These are phyloP conservation scores for Diaporthe caulivora DNA, from an alignment of 2,329 filamentous ascomycete genomes.

Conservation along the genomic window DNA sequence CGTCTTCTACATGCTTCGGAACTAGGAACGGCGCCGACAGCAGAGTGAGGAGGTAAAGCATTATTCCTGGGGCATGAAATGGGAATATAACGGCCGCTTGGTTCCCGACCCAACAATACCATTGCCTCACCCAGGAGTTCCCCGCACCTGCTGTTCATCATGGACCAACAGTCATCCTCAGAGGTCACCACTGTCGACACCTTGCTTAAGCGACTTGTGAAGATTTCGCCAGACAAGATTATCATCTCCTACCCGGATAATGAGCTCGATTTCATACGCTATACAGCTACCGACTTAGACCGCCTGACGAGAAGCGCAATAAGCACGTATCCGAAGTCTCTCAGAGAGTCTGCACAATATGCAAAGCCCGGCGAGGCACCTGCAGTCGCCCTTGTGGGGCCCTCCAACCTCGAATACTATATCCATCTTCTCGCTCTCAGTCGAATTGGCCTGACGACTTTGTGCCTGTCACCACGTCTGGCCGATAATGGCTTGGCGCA, in stretches of 20 bases:
- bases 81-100: neutral
- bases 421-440: conserved; percentile 6
- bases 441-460: conserved; percentile 11
- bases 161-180: neutral
- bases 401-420: conserved; percentile 18
- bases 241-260: conserved; percentile 27
- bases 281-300: conserved; percentile 13
- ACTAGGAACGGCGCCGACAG: too few relatives aligned
- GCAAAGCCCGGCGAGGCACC: neutral
- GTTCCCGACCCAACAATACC: neutral
- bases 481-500: conserved; percentile 19
- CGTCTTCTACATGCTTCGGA: neutral
- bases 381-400: conserved; percentile 13
- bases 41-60: neutral
- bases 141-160: neutral
- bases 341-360: neutral
- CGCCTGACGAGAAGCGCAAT: conserved; percentile 13
- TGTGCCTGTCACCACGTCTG: conserved; percentile 24
- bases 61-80: neutral
- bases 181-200: conserved; percentile 2
- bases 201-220: neutral
- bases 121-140: too few relatives aligned
- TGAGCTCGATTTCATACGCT: conserved; percentile 5
- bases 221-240: neutral
- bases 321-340: neutral